A percentile compares a stretch with the other conserved stretches of the same genome.
Evolutionary conservation across 1,139 yeast genomes (phyloP).

Genomic region (Scheffersomyces titani): DNA sequence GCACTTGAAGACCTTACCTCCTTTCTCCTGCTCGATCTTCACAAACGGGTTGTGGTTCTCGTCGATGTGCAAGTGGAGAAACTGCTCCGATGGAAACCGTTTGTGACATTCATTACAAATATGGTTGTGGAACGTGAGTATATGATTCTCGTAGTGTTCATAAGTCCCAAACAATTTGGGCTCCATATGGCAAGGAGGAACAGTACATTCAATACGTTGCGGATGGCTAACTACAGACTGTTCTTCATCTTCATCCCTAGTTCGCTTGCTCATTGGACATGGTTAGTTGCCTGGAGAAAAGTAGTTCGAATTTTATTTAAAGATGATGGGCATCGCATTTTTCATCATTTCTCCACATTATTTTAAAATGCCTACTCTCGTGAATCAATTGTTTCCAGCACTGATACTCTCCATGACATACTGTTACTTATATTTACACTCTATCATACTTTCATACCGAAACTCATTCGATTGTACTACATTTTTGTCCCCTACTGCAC

Average conservation of each 20-base stretch:
- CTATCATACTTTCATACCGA: neutral
- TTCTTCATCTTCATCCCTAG: neutral
- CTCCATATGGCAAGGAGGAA: constrained; percentile 1
- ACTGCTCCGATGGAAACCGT: constrained; percentile 39
- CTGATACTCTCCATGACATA: neutral
- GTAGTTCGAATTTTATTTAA: neutral
- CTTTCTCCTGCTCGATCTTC: constrained; percentile 33
- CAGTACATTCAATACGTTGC: neutral
- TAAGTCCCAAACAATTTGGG: constrained; percentile 4
- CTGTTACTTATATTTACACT: too few relatives aligned
- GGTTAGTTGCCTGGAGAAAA: neutral
- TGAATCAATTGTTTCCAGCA: neutral
- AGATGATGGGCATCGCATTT: neutral
- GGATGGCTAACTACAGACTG: neutral
- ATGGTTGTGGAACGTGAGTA: constrained; percentile 5
- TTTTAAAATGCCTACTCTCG: too few relatives aligned
- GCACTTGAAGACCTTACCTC: constrained; percentile 44
- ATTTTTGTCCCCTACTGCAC: constrained; percentile 1
- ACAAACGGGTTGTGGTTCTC: constrained; percentile 57
- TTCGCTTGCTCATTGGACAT: neutral
- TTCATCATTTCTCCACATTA: neutral
- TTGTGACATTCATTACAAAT: constrained; percentile 43
- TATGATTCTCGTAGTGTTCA: constrained; percentile 7
- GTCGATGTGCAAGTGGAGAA: constrained; percentile 49
- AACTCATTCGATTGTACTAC: neutral